Percentiles rank a stretch among this genome's conserved stretches.
phyloP scores from a whole-genome alignment of 768 basidiomycete genomes.

The Dendrothele bispora region DNA sequence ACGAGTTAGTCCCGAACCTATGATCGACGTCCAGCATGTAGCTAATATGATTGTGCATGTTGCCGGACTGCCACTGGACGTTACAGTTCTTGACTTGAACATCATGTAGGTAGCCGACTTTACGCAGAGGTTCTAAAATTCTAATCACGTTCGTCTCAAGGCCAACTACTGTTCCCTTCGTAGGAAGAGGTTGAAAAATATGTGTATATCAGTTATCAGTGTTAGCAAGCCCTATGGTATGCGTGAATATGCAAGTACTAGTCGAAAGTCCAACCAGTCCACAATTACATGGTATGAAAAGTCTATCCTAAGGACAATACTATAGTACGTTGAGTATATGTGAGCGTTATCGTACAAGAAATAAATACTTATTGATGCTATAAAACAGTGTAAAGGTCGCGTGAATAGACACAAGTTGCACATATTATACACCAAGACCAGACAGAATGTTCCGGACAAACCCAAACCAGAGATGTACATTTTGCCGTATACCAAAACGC shows the following conservation, averaged over 20 bases:
- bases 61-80: conserved; percentile 64
- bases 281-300: neutral
- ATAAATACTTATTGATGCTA: no score
- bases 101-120: conserved; percentile 72
- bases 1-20: conserved; percentile 50
- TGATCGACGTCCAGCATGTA: conserved; percentile 73
- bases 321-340: no score
- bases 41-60: conserved; percentile 71
- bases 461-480: neutral
- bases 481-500: neutral
- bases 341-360: no score
- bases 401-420: neutral
- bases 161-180: conserved; percentile 6
- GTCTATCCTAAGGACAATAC: no score
- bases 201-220: no score
- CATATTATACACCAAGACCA: neutral
- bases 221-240: neutral
- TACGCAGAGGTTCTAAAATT: neutral
- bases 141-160: neutral
- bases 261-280: neutral
- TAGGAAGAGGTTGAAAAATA: conserved; percentile 9
- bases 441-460: neutral
- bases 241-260: neutral
- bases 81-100: conserved; percentile 68
- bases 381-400: neutral